Percentiles rank a stretch among this genome's conserved stretches.
These are phyloP conservation scores for Phytophthora quininea DNA, from an alignment of 352 stramenopile genomes.

Conservation along the genomic window DNA sequence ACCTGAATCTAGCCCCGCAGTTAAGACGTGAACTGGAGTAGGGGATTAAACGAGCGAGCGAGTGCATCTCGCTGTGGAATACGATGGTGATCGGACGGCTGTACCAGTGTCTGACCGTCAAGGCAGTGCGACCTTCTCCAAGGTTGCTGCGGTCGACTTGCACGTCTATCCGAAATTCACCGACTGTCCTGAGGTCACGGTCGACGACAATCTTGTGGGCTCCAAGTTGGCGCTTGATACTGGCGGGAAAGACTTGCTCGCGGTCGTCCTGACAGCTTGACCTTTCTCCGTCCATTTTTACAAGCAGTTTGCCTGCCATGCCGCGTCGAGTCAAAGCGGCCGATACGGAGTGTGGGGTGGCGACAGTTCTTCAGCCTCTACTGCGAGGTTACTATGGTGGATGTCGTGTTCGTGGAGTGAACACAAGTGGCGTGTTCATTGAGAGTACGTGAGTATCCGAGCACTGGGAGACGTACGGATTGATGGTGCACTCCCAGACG, in stretches of 20 bases:
- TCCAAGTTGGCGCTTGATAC: slow-evolving; percentile 20
- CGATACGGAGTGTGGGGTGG: slow-evolving; percentile 11
- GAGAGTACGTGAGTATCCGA: slow-evolving; percentile 1
- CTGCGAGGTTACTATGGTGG: slow-evolving; percentile 13
- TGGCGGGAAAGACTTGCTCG: slow-evolving; percentile 24
- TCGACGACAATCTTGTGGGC: slow-evolving; percentile 9
- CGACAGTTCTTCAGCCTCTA: slow-evolving; percentile 5
- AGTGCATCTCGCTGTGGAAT: slow-evolving; percentile 29
- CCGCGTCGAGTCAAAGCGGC: slow-evolving; percentile 14
- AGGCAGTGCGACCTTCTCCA: slow-evolving; percentile 19
- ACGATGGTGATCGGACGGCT: slow-evolving; percentile 27
- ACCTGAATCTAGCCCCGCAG: slow-evolving; percentile 23
- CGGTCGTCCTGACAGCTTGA: slow-evolving; percentile 26
- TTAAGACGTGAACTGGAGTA: slow-evolving; percentile 26
- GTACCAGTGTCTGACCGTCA: slow-evolving; percentile 23
- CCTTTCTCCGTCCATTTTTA: no score
- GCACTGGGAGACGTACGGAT: slow-evolving; percentile 31
- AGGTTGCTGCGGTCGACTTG: slow-evolving; percentile 28
- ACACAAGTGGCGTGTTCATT: slow-evolving; percentile 10
- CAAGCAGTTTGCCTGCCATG: slow-evolving; percentile 17
- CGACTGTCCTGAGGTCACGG: slow-evolving; percentile 14
- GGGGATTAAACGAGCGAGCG: slow-evolving; percentile 12
- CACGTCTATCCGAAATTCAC: slow-evolving; percentile 26
- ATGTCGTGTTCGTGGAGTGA: slow-evolving; percentile 15
- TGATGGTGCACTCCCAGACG: slow-evolving; percentile 40